These are phyloP conservation scores for Pythium periplocum DNA, from an alignment of 352 stramenopile genomes.

Conservation along the genomic window DNA sequence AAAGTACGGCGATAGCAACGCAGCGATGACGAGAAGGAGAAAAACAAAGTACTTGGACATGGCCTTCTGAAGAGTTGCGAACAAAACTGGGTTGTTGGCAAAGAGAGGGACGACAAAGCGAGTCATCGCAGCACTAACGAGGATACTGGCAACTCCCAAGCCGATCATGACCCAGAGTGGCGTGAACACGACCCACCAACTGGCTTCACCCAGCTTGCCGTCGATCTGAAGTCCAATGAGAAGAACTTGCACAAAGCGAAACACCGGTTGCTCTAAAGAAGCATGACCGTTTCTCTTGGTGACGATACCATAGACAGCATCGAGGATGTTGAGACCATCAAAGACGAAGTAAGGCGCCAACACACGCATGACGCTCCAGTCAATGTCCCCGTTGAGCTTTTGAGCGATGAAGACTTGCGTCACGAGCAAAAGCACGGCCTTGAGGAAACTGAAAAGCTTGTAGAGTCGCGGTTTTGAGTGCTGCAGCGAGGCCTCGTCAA, in stretches of 20 bases:
- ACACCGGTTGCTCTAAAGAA: slow-evolving; percentile 34
- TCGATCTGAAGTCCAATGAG: slow-evolving; percentile 73
- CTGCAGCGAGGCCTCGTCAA: slow-evolving; percentile 35
- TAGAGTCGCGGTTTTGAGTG: slow-evolving; percentile 39
- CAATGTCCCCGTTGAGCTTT: slow-evolving; percentile 69
- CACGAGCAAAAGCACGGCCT: slow-evolving; percentile 64
- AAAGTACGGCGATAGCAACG: slow-evolving; percentile 71
- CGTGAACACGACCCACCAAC: slow-evolving; percentile 79
- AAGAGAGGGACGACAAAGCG: too few species aligned
- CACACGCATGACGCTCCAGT: slow-evolving; percentile 52
- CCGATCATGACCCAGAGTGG: slow-evolving; percentile 49
- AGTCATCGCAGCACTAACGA: too few species aligned
- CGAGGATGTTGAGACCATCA: slow-evolving; percentile 59
- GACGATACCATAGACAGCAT: slow-evolving; percentile 63
- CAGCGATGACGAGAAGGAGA: slow-evolving; percentile 16
- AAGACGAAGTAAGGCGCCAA: slow-evolving; percentile 79
- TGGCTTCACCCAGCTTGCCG: slow-evolving; percentile 34
- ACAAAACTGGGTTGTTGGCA: too few species aligned
- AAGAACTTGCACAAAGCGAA: slow-evolving; percentile 50
- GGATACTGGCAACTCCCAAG: too few species aligned
- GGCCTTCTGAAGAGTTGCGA: too few species aligned
- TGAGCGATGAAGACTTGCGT: slow-evolving; percentile 78
- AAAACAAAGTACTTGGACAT: too few species aligned
- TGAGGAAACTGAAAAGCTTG: slow-evolving; percentile 82
- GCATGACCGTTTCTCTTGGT: slow-evolving; percentile 57